Percentiles rank a stretch among this genome's conserved stretches.
phyloP scores from a whole-genome alignment of 1,284 basidiomycete species.

The Malassezia restricta region DNA sequence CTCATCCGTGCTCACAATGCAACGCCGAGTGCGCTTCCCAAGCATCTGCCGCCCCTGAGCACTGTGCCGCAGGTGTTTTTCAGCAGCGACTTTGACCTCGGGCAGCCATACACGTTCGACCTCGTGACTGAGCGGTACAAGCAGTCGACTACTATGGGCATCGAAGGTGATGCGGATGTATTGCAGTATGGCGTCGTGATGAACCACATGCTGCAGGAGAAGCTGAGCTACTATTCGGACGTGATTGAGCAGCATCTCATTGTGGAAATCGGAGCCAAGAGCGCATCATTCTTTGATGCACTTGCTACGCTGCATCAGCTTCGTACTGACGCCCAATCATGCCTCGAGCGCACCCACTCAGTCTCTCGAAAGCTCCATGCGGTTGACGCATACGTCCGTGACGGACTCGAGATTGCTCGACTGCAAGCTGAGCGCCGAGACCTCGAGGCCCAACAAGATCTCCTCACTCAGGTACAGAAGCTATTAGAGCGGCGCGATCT shows the following conservation, averaged over 20 bases:
- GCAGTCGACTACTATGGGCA: conserved; percentile 11
- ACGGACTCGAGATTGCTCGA: conserved; percentile 21
- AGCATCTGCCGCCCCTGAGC: conserved; percentile 52
- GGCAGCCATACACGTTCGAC: conserved; percentile 69
- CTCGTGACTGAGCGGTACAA: conserved; percentile 59
- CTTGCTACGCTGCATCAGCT: conserved; percentile 85
- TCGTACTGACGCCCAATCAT: conserved; percentile 72
- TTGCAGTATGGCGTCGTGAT: conserved; percentile 29
- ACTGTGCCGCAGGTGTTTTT: conserved; percentile 67
- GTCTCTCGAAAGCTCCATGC: conserved; percentile 62
- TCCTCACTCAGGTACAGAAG: conserved; percentile 20
- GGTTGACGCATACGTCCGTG: conserved; percentile 55
- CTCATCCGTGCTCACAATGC: conserved; percentile 18
- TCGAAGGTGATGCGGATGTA: conserved; percentile 1
- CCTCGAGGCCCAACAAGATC: conserved; percentile 19
- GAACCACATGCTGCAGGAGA: conserved; percentile 65
- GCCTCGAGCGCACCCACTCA: conserved; percentile 62
- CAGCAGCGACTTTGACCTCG: conserved; percentile 67
- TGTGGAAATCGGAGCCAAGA: conserved; percentile 77
- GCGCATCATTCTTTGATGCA: conserved; percentile 89
- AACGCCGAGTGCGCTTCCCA: conserved; percentile 16
- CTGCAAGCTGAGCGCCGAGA: conserved; percentile 26
- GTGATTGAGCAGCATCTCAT: conserved; percentile 89
- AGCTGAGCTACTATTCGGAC: conserved; percentile 81
- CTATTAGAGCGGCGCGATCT: conserved; percentile 32